phyloP scores from a whole-genome alignment of 352 stramenopile genomes.

The Globisporangium abappressorium region DNA sequence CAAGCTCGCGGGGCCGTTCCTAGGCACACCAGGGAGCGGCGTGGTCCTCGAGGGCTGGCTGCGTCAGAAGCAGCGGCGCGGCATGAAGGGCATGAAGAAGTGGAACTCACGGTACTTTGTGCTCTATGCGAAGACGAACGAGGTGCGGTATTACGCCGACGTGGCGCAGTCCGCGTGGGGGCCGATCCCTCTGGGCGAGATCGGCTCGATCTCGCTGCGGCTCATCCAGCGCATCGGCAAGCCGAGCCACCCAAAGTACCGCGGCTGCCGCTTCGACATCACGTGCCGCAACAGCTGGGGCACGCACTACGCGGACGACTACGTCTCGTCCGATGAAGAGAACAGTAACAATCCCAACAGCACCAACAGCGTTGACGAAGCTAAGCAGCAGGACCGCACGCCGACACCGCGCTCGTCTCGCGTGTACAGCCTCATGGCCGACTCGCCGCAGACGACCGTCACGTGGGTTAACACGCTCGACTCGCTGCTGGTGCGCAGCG shows the following conservation, averaged over 20 bases:
- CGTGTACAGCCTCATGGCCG: constrained; percentile 74
- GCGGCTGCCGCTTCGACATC: constrained; percentile 81
- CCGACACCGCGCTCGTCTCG: constrained; percentile 61
- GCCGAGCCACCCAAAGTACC: constrained; percentile 74
- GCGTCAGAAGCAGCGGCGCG: constrained; percentile 75
- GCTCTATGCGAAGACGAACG: constrained; percentile 66
- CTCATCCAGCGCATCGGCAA: constrained; percentile 84
- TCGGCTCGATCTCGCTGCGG: constrained; percentile 76
- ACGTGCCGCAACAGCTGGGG: constrained; percentile 78
- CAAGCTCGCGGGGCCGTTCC: constrained; percentile 48
- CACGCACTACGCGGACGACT: constrained; percentile 76
- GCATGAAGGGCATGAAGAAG: constrained; percentile 80
- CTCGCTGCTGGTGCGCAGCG: constrained; percentile 64
- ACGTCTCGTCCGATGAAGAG: constrained; percentile 75
- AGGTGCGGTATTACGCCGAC: constrained; percentile 79
- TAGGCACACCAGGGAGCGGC: constrained; percentile 51
- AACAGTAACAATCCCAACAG: constrained; percentile 28
- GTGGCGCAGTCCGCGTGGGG: constrained; percentile 79
- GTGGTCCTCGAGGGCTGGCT: constrained; percentile 82
- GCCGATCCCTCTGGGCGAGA: constrained; percentile 67
- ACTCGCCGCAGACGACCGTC: constrained; percentile 70
- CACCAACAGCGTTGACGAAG: constrained; percentile 21
- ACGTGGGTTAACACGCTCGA: constrained; percentile 75
- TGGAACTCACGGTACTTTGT: constrained; percentile 86
- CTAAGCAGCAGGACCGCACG: constrained; percentile 26